Evolutionary conservation across 176 grass and related monocot species (phyloP).

Genomic region (Oryza officinalis): DNA sequence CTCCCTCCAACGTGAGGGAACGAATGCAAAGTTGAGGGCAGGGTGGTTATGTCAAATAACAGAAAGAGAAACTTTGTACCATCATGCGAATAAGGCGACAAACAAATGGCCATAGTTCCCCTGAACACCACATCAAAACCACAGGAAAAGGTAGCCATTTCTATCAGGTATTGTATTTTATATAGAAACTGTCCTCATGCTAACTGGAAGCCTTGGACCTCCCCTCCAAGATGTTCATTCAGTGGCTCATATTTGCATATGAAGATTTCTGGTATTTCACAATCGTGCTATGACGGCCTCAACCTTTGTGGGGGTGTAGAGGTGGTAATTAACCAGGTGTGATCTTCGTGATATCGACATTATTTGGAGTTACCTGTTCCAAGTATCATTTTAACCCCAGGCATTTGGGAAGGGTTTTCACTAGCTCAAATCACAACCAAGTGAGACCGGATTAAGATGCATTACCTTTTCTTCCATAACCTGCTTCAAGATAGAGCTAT

Average conservation of each 20-base stretch:
- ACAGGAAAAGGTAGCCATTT: neutral
- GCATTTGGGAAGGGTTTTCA: constrained; percentile 1
- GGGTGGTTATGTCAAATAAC: neutral
- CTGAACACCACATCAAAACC: neutral
- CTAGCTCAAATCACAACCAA: neutral
- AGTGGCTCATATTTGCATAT: neutral
- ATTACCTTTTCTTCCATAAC: constrained; percentile 85
- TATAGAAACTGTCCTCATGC: neutral
- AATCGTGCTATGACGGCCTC: constrained; percentile 60
- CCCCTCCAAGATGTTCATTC: neutral
- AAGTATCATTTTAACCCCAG: constrained; percentile 16
- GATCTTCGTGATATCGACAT: constrained; percentile 58
- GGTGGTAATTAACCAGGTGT: constrained; percentile 57
- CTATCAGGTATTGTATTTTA: neutral
- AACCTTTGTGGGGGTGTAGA: constrained; percentile 57
- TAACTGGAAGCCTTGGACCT: neutral
- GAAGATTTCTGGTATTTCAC: constrained; percentile 11
- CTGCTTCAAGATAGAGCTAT: constrained; percentile 77
- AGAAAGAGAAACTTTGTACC: neutral
- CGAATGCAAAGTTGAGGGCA: too few relatives aligned
- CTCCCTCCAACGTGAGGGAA: too few relatives aligned
- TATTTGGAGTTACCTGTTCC: constrained; percentile 60
- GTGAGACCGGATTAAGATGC: neutral
- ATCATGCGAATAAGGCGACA: neutral
- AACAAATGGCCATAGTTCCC: neutral